Evolutionary conservation across 148 eudicot species (phyloP).

Genomic region (Agrostemma githago): DNA sequence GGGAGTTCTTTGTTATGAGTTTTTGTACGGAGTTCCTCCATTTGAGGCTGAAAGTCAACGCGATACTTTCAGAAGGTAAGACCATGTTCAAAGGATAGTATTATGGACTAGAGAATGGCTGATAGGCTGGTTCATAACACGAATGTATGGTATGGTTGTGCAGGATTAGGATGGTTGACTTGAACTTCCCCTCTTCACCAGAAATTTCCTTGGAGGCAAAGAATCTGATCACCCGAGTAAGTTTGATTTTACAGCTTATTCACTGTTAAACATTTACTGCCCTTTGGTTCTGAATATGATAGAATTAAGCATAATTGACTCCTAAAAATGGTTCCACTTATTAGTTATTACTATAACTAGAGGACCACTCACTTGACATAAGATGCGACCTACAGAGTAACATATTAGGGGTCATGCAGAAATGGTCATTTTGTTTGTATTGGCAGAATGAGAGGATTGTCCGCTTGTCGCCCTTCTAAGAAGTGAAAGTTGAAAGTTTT

Average conservation of each 20-base stretch:
- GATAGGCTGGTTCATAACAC: background rate
- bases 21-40: conserved; percentile 82
- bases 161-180: conserved; percentile 73
- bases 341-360: too few relatives aligned
- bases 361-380: background rate
- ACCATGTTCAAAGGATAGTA: background rate
- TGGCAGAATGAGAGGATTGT: too few relatives aligned
- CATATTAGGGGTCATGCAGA: background rate
- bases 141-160: background rate
- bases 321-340: background rate
- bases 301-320: background rate
- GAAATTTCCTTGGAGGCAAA: conserved; percentile 60
- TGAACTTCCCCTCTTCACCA: conserved; percentile 64
- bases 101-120: background rate
- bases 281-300: background rate
- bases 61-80: conserved; percentile 73
- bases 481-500: too few relatives aligned
- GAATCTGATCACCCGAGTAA: conserved; percentile 64
- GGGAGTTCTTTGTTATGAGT: conserved; percentile 83
- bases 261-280: background rate
- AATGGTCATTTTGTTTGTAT: background rate
- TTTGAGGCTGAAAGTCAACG: conserved; percentile 78
- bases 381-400: background rate
- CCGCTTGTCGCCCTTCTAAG: too few relatives aligned
- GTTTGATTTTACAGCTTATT: conserved; percentile 1